Conservation (phyloP, 2,329 filamentous ascomycete genomes). For the Exserohilum rostratum region DNA sequence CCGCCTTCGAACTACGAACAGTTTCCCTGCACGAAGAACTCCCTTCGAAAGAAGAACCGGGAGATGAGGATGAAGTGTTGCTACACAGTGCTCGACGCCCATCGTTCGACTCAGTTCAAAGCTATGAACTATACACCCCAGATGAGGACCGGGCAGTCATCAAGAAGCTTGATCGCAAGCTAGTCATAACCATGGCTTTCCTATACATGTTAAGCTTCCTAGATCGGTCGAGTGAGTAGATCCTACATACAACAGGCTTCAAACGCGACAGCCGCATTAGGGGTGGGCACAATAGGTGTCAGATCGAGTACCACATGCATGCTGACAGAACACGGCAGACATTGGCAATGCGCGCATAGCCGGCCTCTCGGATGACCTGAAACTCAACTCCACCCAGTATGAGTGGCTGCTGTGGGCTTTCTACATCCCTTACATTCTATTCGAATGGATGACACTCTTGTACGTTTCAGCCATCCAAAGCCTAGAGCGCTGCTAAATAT, state of each 20-base stretch:
- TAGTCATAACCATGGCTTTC: conserved; percentile 81
- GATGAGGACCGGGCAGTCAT: conserved; percentile 77
- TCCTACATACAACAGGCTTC: conserved; percentile 3
- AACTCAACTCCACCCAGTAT: conserved; percentile 62
- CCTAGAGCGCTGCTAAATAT: not conserved
- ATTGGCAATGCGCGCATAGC: conserved; percentile 69
- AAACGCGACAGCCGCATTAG: conserved; percentile 25
- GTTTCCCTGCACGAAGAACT: conserved; percentile 23
- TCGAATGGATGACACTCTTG: conserved; percentile 71
- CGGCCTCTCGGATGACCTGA: conserved; percentile 61
- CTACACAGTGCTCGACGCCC: conserved; percentile 24
- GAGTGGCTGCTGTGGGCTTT: conserved; percentile 68
- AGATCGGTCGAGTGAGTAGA: conserved; percentile 75
- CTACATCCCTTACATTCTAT: conserved; percentile 67
- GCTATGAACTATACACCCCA: conserved; percentile 61
- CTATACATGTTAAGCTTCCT: conserved; percentile 86
- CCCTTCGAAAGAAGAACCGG: conserved; percentile 10
- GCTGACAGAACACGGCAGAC: conserved; percentile 46
- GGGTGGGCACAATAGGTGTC: conserved; percentile 17
- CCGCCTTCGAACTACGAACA: conserved; percentile 35
- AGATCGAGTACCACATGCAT: not conserved
- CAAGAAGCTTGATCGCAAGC: conserved; percentile 74
- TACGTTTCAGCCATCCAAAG: conserved; percentile 32
- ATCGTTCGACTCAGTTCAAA: conserved; percentile 44
- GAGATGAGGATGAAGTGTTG: conserved; percentile 37